Percentiles rank a stretch among this genome's conserved stretches.
phyloP scores from a whole-genome alignment of 768 basidiomycete genomes.

The Auricularia heimuer region DNA sequence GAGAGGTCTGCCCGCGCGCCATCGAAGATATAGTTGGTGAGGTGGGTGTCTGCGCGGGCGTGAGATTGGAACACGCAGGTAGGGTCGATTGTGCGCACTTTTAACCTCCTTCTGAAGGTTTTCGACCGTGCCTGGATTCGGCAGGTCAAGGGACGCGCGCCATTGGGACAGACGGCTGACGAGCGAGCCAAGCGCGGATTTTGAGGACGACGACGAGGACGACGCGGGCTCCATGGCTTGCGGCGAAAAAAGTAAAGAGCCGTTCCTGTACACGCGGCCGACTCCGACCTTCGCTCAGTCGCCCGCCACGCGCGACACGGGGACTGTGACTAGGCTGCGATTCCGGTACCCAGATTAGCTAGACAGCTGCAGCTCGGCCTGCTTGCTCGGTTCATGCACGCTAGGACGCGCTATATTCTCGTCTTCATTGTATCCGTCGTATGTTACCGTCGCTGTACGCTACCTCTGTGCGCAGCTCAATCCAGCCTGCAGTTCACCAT shows the following conservation, averaged over 20 bases:
- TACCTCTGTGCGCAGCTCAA: neutral
- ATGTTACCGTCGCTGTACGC: neutral
- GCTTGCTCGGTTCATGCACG: constrained; percentile 3
- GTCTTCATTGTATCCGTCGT: neutral
- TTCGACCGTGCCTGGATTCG: constrained; percentile 90
- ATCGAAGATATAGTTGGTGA: constrained; percentile 94
- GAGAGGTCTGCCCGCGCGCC: constrained; percentile 93
- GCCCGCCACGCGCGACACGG: neutral
- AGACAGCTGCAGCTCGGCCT: neutral
- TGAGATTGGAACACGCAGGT: neutral
- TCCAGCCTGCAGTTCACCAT: neutral
- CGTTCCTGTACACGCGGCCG: neutral
- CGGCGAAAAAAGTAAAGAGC: neutral
- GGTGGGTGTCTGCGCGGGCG: constrained; percentile 58
- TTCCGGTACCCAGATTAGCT: neutral
- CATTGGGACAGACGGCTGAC: constrained; percentile 71
- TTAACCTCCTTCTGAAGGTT: constrained; percentile 90
- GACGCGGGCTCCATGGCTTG: neutral
- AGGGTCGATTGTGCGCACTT: constrained; percentile 35
- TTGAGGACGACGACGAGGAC: neutral
- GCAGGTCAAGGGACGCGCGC: constrained; percentile 71
- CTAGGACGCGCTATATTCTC: neutral
- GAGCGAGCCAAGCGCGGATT: constrained; percentile 50
- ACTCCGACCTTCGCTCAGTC: neutral
- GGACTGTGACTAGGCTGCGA: too few relatives aligned